Evolutionary conservation across 805 yeast genomes (phyloP), one percentile per base, ranked within the genome.

Genomic region (Osmozyma mogii): DNA sequence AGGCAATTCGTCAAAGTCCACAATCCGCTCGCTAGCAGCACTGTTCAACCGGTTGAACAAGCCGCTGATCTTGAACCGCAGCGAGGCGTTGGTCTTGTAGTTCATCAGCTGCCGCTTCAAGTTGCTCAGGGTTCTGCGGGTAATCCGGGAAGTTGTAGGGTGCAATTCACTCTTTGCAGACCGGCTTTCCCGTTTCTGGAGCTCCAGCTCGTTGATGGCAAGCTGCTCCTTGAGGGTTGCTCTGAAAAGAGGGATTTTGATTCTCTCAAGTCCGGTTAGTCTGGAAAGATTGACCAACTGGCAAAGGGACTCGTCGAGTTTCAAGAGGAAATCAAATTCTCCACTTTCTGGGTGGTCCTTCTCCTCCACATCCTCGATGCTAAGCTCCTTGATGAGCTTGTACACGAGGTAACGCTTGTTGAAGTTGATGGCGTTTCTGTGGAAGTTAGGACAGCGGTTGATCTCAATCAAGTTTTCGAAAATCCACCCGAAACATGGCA

Each of bases 401-500:
- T 47, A 64, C 4, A 59, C 47, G 24, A 64, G 45, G 38, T 61
- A 61, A 20, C 66, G 44, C 57, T 89, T 89, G 54, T 85, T 95
- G 54, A 88, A 89, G 48, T 89, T 88, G 43, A 88, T 74, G 37
- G 80, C 58, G 19, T 68, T 62, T 22, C 74, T 67, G 29, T 79
- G 72, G 74, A 76, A 82, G 44, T 81, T 83, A 12, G 96, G 94
- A 29, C 85, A 77, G 30, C 44, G 54, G 36, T 58, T 59, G 8
- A 56, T 43, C 46, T 84, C 95, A 31, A 87, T 50, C 38, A 89
- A 58, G 37, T 94, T 75, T 43, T 82, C 89, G 15, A 81, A 62
- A 29, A 85, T 64, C 97, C 97, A 89, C 8, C 96, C 96, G 35
- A 85, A 73, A 47, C 96, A 88, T 2, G 95, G 92, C 5, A 85